A percentile compares a stretch with the other conserved stretches of the same genome.
Conservation (phyloP, 2,329 filamentous ascomycete genomes). For the Knufia petricola region DNA sequence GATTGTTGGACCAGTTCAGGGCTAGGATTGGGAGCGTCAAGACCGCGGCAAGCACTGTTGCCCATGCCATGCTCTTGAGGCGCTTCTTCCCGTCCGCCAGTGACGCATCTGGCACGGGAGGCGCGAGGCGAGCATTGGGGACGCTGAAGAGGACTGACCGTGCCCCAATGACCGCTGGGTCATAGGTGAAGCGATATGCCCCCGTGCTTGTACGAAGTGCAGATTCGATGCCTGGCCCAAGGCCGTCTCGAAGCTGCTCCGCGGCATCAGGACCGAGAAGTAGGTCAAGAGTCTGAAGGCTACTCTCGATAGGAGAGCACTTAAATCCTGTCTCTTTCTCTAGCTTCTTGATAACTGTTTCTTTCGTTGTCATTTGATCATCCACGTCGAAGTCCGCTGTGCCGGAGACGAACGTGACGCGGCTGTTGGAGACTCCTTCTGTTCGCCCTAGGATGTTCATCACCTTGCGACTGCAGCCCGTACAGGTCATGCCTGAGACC, state of each 20-base stretch:
- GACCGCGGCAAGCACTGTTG: conserved; percentile 43
- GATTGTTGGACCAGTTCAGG: conserved; percentile 53
- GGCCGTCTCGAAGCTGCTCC: background rate
- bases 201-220: conserved; percentile 25
- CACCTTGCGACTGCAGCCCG: conserved; percentile 60
- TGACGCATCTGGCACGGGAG: conserved; percentile 17
- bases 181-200: conserved; percentile 37
- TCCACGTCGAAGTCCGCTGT: conserved; percentile 57
- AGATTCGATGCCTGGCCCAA: conserved; percentile 30
- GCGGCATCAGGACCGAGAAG: conserved; percentile 14
- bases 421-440: conserved; percentile 44
- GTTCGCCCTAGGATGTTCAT: conserved; percentile 43
- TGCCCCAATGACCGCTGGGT: conserved; percentile 41
- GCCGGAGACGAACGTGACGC: conserved; percentile 55
- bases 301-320: conserved; percentile 38
- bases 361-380: conserved; percentile 26
- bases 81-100: conserved; percentile 35
- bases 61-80: conserved; percentile 30
- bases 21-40: conserved; percentile 57
- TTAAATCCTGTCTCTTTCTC: conserved; percentile 50
- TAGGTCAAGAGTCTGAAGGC: conserved; percentile 10
- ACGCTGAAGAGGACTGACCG: conserved; percentile 35
- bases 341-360: conserved; percentile 38
- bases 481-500: conserved; percentile 63
- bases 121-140: conserved; percentile 31